A percentile compares a stretch with the other conserved stretches of the same genome.
phyloP scores from a whole-genome alignment of 2,329 filamentous ascomycete genomes.

The Alternaria postmessia region DNA sequence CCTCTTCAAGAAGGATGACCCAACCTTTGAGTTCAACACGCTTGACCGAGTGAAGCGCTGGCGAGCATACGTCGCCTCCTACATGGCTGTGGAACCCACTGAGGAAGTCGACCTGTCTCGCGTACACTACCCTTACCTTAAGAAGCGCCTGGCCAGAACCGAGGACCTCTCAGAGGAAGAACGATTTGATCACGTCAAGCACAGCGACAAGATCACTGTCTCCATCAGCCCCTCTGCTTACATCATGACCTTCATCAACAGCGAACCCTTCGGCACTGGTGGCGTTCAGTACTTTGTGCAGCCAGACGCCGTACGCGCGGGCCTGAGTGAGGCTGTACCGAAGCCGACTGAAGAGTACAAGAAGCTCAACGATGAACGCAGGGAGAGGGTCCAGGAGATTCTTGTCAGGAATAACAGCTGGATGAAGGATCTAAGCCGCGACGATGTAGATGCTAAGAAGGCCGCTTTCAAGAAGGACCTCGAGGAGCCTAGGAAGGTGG shows the following conservation, averaged over 20 bases:
- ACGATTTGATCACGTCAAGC: conserved; percentile 39
- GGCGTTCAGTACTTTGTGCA: conserved; percentile 54
- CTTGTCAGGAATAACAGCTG: conserved; percentile 56
- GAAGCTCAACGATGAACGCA: conserved; percentile 37
- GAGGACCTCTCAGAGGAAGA: conserved; percentile 47
- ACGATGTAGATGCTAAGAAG: conserved; percentile 58
- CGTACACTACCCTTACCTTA: conserved; percentile 54
- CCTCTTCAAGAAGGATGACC: conserved; percentile 87
- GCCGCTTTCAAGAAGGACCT: conserved; percentile 42
- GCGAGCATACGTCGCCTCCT: conserved; percentile 96
- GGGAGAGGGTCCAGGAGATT: conserved; percentile 52
- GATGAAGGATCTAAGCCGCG: conserved; percentile 57
- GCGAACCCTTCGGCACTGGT: conserved; percentile 42
- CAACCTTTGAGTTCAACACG: conserved; percentile 76
- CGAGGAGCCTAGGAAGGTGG: conserved; percentile 32
- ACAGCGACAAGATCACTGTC: conserved; percentile 55
- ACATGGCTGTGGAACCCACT: conserved; percentile 86
- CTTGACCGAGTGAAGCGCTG: conserved; percentile 71
- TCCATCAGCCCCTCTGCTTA: conserved; percentile 56
- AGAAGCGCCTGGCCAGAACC: conserved; percentile 48
- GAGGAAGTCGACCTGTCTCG: conserved; percentile 50
- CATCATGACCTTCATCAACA: conserved; percentile 54
- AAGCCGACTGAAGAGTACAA: conserved; percentile 47
- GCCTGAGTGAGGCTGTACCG: conserved; percentile 44
- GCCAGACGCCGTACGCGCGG: conserved; percentile 44